phyloP scores from a whole-genome alignment of 257 asterid species.

The Lithospermum erythrorhizon region DNA sequence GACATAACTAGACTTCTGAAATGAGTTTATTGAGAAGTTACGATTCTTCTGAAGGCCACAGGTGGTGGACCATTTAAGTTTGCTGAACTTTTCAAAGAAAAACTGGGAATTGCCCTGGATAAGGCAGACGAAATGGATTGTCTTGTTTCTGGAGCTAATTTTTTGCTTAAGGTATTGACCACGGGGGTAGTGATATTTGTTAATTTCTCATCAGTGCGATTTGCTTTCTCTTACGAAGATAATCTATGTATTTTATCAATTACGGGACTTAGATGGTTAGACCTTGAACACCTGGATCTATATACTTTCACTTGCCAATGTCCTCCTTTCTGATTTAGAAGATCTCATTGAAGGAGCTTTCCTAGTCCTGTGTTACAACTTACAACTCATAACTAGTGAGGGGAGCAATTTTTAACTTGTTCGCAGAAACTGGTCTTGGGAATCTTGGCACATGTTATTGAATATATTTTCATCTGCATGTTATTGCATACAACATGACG shows the following conservation, averaged over 20 bases:
- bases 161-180: conserved; percentile 63
- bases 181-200: background rate
- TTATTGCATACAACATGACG: too few relatives aligned
- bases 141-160: conserved; percentile 92
- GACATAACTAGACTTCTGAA: background rate
- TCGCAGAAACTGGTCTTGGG: too few relatives aligned
- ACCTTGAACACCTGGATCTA: too few relatives aligned
- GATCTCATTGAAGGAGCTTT: too few relatives aligned
- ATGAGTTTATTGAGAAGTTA: conserved; percentile 15
- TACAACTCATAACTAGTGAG: too few relatives aligned
- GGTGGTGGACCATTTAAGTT: conserved; percentile 97
- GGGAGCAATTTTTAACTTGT: too few relatives aligned
- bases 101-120: conserved; percentile 76
- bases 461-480: too few relatives aligned
- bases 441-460: too few relatives aligned
- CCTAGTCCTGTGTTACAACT: too few relatives aligned
- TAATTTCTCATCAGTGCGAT: background rate
- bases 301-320: too few relatives aligned
- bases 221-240: background rate
- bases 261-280: too few relatives aligned
- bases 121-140: conserved; percentile 93
- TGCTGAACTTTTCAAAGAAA: conserved; percentile 74
- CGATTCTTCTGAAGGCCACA: conserved; percentile 66
- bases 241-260: background rate
- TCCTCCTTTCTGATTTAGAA: too few relatives aligned